Percentiles rank a stretch among this genome's conserved stretches.
phyloP scores from a whole-genome alignment of 768 basidiomycete species.

The Boletellus ananas region DNA sequence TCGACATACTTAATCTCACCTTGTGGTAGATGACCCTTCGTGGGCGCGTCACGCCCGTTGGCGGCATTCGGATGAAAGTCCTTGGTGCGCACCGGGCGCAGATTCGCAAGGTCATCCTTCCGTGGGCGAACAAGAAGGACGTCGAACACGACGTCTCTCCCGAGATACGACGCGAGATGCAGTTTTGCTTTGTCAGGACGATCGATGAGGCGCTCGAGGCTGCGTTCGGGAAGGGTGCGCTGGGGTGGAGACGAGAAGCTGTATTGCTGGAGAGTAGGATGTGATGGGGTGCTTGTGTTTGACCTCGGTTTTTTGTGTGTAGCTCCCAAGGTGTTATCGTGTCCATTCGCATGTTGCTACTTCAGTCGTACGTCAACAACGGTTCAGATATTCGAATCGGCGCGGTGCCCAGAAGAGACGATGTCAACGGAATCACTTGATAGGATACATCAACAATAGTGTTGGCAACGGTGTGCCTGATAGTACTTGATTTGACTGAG shows the following conservation, averaged over 20 bases:
- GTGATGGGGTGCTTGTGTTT: conserved; percentile 20
- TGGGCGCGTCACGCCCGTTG: conserved; percentile 78
- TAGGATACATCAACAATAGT: conserved; percentile 14
- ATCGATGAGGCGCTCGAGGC: conserved; percentile 79
- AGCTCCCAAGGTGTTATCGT: too few species aligned
- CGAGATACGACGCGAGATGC: conserved; percentile 69
- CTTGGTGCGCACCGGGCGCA: conserved; percentile 87
- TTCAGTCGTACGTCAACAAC: too few species aligned
- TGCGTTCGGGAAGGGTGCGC: conserved; percentile 69
- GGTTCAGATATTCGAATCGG: too few species aligned
- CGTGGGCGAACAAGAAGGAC: conserved; percentile 81
- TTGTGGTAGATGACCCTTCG: conserved; percentile 67
- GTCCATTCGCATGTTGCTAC: too few species aligned
- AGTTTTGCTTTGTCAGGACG: conserved; percentile 78
- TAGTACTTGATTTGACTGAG: conserved; percentile 10
- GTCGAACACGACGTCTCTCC: conserved; percentile 80
- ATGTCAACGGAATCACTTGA: conserved; percentile 6
- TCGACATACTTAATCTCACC: background rate
- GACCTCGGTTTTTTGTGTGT: background rate
- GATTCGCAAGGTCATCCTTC: conserved; percentile 79
- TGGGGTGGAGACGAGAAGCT: conserved; percentile 59
- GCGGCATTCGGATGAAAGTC: conserved; percentile 90
- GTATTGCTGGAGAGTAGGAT: conserved; percentile 53
- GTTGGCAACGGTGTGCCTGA: conserved; percentile 6
- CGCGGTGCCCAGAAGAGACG: too few species aligned